Percentiles rank a stretch among this genome's conserved stretches.
phyloP scores from a whole-genome alignment of 2,329 filamentous ascomycete species.

The Daldinia eschscholtzii region DNA sequence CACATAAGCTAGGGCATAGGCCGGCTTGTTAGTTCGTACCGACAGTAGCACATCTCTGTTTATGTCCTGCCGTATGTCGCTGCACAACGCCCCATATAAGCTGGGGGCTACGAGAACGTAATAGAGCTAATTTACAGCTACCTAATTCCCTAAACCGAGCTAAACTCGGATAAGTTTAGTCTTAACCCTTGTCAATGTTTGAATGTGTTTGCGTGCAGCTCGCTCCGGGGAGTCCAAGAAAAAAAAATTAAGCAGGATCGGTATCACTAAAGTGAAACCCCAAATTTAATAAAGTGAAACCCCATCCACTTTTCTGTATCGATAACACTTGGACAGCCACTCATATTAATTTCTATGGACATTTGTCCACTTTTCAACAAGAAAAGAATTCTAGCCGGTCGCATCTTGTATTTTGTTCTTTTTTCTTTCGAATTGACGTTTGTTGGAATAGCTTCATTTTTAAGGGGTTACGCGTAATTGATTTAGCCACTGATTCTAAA shows the following conservation, averaged over 20 bases:
- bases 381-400: too few relatives aligned
- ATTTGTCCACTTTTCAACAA: too few relatives aligned
- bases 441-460: too few relatives aligned
- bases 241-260: neutral
- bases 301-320: too few relatives aligned
- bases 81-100: conserved; percentile 30
- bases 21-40: conserved; percentile 8
- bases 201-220: conserved; percentile 10
- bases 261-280: too few relatives aligned
- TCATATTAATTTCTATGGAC: too few relatives aligned
- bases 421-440: too few relatives aligned
- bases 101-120: conserved; percentile 19
- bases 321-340: too few relatives aligned
- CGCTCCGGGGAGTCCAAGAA: conserved; percentile 17
- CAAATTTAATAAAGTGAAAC: too few relatives aligned
- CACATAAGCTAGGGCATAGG: neutral
- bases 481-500: too few relatives aligned
- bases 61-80: neutral
- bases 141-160: conserved; percentile 13
- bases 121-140: conserved; percentile 34
- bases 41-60: neutral
- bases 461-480: too few relatives aligned
- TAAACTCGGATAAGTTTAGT: conserved; percentile 24
- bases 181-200: conserved; percentile 19
- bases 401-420: too few relatives aligned